Evolutionary conservation across 139 green algal genomes (phyloP).

Genomic region (Micractinium conductrix): DNA sequence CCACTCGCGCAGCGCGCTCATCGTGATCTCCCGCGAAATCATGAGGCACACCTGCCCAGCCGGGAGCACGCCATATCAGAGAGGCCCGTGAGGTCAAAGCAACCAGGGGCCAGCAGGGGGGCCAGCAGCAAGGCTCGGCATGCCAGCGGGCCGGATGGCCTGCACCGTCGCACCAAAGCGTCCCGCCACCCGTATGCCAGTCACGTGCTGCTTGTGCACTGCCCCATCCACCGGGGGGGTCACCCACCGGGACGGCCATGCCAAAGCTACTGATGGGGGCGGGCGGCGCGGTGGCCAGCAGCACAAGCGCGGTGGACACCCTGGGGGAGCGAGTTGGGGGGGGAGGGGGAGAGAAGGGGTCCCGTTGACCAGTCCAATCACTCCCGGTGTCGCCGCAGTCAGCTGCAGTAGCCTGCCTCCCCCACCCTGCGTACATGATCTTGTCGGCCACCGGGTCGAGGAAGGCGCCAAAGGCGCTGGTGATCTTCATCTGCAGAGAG

Average conservation of each 20-base stretch:
- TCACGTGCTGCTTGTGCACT: no score
- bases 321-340: conserved; percentile 49
- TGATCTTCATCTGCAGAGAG: conserved; percentile 49
- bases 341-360: background rate
- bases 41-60: no score
- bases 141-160: no score
- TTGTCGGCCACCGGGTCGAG: conserved; percentile 99
- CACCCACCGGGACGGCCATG: conserved; percentile 37
- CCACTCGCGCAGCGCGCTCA: conserved; percentile 94
- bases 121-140: no score
- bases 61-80: no score
- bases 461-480: conserved; percentile 93
- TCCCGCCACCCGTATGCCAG: no score
- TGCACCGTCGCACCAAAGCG: no score
- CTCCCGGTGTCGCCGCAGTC: no score
- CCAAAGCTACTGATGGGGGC: conserved; percentile 27
- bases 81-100: no score
- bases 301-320: conserved; percentile 86
- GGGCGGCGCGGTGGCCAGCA: conserved; percentile 78
- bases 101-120: no score
- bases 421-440: conserved; percentile 27
- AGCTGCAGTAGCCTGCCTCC: background rate
- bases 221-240: no score
- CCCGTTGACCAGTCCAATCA: no score
- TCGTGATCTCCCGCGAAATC: conserved; percentile 92